Evolutionary conservation across 2,329 filamentous ascomycete genomes (phyloP).

Genomic region (Botryotinia convoluta): DNA sequence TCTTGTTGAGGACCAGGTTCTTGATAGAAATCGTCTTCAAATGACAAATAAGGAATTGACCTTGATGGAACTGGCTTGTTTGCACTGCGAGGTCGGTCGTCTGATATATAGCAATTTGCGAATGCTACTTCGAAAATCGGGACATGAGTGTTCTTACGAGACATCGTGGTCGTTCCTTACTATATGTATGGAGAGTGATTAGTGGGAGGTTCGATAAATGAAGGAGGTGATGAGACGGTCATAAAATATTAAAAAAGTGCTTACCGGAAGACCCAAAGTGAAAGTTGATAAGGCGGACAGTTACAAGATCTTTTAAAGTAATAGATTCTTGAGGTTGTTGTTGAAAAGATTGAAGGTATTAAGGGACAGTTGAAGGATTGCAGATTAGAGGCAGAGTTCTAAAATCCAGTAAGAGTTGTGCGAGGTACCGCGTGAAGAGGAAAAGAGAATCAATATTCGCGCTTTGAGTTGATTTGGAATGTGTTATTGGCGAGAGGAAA

Average conservation of each 20-base stretch:
- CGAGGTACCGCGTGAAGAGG: neutral
- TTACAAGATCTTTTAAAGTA: neutral
- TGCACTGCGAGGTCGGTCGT: neutral
- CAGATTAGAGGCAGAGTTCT: neutral
- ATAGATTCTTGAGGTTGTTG: neutral
- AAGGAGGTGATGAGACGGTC: neutral
- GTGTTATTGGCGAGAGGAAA: neutral
- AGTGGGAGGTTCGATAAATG: neutral
- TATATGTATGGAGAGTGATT: neutral
- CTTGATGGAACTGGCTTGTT: neutral
- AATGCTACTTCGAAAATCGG: neutral
- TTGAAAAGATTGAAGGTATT: neutral
- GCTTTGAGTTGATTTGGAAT: neutral
- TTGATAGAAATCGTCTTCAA: constrained; percentile 2
- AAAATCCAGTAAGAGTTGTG: neutral
- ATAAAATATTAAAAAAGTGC: neutral
- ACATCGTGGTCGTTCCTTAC: neutral
- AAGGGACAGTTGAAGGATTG: neutral
- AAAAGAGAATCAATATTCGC: too few species aligned
- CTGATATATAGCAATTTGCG: neutral
- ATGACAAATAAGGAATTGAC: neutral
- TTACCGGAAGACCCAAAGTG: neutral
- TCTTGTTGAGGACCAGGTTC: neutral
- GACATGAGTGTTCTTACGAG: neutral
- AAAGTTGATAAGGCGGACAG: neutral